Evolutionary conservation across 176 grass and related monocot genomes (phyloP).

Genomic region (Phoenix dactylifera): DNA sequence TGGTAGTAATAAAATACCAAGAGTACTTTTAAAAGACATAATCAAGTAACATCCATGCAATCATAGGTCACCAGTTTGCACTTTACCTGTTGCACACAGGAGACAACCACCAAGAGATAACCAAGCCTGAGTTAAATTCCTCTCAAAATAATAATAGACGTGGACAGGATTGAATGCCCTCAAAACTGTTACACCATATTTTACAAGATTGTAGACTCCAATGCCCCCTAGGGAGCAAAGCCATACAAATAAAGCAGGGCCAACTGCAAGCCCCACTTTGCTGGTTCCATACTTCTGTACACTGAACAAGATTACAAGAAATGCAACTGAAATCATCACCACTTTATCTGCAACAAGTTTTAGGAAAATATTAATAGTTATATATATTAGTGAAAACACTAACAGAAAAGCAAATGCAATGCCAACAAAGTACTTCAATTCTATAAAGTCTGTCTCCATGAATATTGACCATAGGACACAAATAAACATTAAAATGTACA

Average conservation of each 20-base stretch:
- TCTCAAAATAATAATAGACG: conserved; percentile 83
- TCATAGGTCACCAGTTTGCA: too few relatives aligned
- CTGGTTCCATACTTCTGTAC: conserved; percentile 87
- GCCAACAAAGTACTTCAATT: too few relatives aligned
- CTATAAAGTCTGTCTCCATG: too few relatives aligned
- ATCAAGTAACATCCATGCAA: not conserved
- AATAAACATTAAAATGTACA: too few relatives aligned
- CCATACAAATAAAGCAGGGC: conserved; percentile 87
- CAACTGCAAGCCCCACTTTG: conserved; percentile 84
- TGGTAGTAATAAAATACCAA: too few relatives aligned
- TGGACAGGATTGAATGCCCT: conserved; percentile 76
- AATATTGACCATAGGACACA: too few relatives aligned
- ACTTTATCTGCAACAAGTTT: conserved; percentile 70
- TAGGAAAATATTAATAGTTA: not conserved
- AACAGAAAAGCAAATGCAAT: too few relatives aligned
- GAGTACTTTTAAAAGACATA: too few relatives aligned
- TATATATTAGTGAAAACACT: not conserved
- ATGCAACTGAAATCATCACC: conserved; percentile 82
- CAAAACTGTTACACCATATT: conserved; percentile 70
- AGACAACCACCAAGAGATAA: conserved; percentile 91
- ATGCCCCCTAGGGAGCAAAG: conserved; percentile 83
- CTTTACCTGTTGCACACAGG: conserved; percentile 77
- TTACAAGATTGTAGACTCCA: conserved; percentile 79
- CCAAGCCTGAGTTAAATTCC: conserved; percentile 78
- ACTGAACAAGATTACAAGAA: conserved; percentile 82